A percentile compares a stretch with the other conserved stretches of the same genome.
These are phyloP conservation scores for Obelidium mucronatum DNA, from an alignment of 192 early-diverging fungal species.

Conservation along the genomic window DNA sequence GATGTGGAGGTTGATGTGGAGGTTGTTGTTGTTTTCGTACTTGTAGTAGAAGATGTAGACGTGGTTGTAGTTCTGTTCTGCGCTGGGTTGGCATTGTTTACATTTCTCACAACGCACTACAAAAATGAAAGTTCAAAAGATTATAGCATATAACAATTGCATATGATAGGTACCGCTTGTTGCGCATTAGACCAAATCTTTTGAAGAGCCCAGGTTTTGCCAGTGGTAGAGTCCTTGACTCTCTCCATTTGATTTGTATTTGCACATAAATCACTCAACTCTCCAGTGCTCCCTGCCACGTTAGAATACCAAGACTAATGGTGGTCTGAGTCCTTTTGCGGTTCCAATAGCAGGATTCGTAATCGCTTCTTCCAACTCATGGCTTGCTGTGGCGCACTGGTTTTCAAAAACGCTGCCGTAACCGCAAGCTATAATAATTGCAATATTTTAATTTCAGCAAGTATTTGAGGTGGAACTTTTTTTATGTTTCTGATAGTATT, in stretches of 20 bases:
- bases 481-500: too few species aligned
- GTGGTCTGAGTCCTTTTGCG: neutral
- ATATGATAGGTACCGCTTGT: too few species aligned
- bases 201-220: neutral
- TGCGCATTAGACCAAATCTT: neutral
- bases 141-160: too few species aligned
- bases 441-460: neutral
- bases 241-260: neutral
- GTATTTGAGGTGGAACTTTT: neutral
- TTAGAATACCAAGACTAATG: neutral
- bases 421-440: neutral
- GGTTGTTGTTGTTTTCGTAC: too few species aligned
- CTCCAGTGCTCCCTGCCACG: neutral
- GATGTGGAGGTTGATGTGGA: too few species aligned
- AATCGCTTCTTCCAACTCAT: neutral
- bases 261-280: neutral
- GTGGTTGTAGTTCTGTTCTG: too few species aligned
- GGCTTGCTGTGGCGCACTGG: neutral
- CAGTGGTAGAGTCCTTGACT: neutral
- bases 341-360: neutral
- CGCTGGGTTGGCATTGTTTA: too few species aligned
- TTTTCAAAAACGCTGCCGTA: neutral
- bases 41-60: too few species aligned
- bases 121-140: too few species aligned
- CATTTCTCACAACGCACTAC: too few species aligned